Base-by-base conservation (phyloP, 2,329 filamentous ascomycete genomes). In the Karstenula rhodostoma region DNA sequence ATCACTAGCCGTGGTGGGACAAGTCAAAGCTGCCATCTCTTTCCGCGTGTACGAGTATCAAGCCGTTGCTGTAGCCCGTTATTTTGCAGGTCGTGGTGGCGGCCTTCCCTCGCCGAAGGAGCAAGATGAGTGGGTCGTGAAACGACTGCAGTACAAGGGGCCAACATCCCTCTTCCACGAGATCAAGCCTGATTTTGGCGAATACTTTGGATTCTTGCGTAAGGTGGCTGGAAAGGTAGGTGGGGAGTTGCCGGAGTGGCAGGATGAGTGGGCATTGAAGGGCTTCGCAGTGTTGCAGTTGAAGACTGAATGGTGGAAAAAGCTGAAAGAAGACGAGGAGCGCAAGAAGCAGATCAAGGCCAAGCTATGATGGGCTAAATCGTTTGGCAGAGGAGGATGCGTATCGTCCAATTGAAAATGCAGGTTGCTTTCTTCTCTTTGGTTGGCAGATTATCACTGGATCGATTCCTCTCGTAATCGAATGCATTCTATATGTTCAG, bases 31-130 rank as follows among this genome's bases (percentile, higher is more conserved):
- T 0, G 61, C 58, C 1, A 58, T 67, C 22, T 62, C 60, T 4
- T 61, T 67, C 29, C 46, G 59, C 3, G 63, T 58, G n/a, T 67
- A 62, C 56, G 65, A 67, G 27, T 66, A 64, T 23, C 65, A 67
- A 43, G 65, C 63, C 9, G 65, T 67, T 2, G 65, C 65, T 15
- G 61, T 60, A 5, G 65, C 65, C 4, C 57, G 65, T 4, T 54
- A 58, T 2, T 48, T 66, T 17, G 63, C 65, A 2, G 59, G 59
- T 2, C 59, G 61, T 19, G 59, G 57, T 10, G 42, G 54, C 0
- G 42, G 54, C 0, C 47, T 67, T 15, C 63, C 65, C 12, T 58
- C 61, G 3, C 17, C 40, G 2, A 42, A 27, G 2, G 59, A 54
- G 15, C 57, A 61, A 48, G 54, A 56, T 15, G 50, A 46, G 6